phyloP scores from a whole-genome alignment of 2,329 filamentous ascomycete genomes.

The Aspergillus jensenii region DNA sequence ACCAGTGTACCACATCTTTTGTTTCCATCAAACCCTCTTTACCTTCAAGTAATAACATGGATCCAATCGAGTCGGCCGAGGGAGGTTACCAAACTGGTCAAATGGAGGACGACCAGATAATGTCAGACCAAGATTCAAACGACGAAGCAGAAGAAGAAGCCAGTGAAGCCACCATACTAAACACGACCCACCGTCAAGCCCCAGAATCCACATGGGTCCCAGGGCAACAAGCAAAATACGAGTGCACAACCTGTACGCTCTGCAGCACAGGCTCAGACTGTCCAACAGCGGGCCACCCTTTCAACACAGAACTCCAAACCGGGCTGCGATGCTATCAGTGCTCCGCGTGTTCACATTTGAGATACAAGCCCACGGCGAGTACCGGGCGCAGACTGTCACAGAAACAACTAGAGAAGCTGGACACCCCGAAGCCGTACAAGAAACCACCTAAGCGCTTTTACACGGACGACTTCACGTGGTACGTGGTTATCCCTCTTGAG shows the following conservation, averaged over 20 bases:
- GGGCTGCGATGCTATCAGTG: slow-evolving; percentile 4
- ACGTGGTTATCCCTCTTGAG: slow-evolving; percentile 10
- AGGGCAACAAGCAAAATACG: background rate
- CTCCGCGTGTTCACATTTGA: slow-evolving; percentile 2
- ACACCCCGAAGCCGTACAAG: background rate
- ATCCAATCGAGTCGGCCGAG: too few species aligned
- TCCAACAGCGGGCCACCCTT: background rate
- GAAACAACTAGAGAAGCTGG: background rate
- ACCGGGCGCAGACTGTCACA: too few species aligned
- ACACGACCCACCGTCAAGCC: too few species aligned
- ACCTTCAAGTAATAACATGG: too few species aligned
- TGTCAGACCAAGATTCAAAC: too few species aligned
- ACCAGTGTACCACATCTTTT: background rate
- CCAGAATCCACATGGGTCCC: background rate
- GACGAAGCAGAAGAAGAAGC: too few species aligned
- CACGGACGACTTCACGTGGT: background rate
- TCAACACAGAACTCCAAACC: background rate
- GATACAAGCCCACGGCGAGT: background rate
- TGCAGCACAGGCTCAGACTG: background rate
- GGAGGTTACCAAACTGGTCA: too few species aligned
- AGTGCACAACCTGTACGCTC: background rate
- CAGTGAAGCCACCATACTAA: too few species aligned
- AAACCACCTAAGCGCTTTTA: background rate
- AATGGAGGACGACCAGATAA: too few species aligned
- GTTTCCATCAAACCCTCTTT: background rate